Evolutionary conservation across 108 stramenopile species (phyloP), one percentile per base, ranked within the genome.

Genomic region (Pseudonitzschia pungens): DNA sequence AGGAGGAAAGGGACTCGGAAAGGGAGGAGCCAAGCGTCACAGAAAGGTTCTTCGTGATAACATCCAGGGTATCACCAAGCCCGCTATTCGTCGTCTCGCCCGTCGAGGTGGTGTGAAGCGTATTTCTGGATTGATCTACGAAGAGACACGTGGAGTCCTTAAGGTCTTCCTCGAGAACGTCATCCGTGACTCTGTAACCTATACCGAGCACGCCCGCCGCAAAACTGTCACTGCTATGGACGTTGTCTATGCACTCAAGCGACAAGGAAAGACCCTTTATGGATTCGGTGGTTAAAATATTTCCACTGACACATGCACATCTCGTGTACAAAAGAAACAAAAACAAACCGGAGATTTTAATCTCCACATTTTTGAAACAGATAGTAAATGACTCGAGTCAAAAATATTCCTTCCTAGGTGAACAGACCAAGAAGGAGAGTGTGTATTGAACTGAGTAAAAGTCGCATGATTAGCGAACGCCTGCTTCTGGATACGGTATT

Each of bases 21-120:
- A 94, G 86, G 92, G 92, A 69, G 93, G 93, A 67, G 94, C 97
- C 87, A 98, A 97, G 97, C 96, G 97, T 84, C 97, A 98, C 84
- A 89, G 95, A 72, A 97, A 97, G 94, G 96, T 98, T 56, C 91
- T 97, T 65, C 89, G 98, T 73, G 98, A 98, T 78, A 97, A 99
- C 87, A 96, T 99, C 97, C 97, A 98, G 84, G 98, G 98, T 80
- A 97, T 98, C 84, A 98, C 98, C 92, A 99, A 98, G 97, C 97
- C 98, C 74, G 97, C 97, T 69, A 99, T 99, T 84, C 96, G 97
- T 68, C 97, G 97, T 88, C 90, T 99, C 40, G 98, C 98, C 21
- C 97, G 98, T 89, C 96, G 97, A 91, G 98, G 98, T 70, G 90
- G 96, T 85, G 97, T 99, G 70, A 99, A 99, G 94, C 97, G 98